These are phyloP conservation scores for Thelonectria olida DNA, from an alignment of 2,329 filamentous ascomycete species.

Conservation along the genomic window DNA sequence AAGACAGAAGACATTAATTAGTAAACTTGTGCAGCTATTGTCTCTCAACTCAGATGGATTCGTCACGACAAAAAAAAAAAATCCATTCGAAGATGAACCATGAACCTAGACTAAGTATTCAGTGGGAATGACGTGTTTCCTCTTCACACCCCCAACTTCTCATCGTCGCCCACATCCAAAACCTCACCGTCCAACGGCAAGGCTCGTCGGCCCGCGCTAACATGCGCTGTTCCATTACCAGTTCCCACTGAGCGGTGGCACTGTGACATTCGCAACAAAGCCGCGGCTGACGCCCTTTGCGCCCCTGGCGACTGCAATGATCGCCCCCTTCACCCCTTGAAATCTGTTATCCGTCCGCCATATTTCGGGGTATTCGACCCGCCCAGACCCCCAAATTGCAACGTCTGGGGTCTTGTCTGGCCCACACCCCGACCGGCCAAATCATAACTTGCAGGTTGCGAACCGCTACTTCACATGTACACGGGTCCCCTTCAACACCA, in stretches of 20 bases:
- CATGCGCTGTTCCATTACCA: neutral
- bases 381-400: neutral
- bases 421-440: constrained; percentile 14
- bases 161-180: neutral
- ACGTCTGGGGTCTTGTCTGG: neutral
- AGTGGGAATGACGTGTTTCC: neutral
- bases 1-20: too few species aligned
- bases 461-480: constrained; percentile 19
- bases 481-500: constrained; percentile 32
- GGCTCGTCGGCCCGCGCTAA: constrained; percentile 10
- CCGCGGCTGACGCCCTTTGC: constrained; percentile 20
- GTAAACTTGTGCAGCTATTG: too few species aligned
- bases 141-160: neutral
- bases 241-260: neutral
- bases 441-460: too few species aligned
- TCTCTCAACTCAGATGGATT: too few species aligned
- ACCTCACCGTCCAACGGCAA: neutral
- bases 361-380: neutral
- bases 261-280: constrained; percentile 7
- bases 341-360: neutral
- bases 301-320: constrained; percentile 11
- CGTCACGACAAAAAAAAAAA: neutral
- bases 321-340: too few species aligned
- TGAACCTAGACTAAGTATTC: neutral
- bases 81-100: neutral